A percentile compares a stretch with the other conserved stretches of the same genome.
Evolutionary conservation across 495 filamentous ascomycete genomes (phyloP).

Genomic region (Aspergillus biplanus): DNA sequence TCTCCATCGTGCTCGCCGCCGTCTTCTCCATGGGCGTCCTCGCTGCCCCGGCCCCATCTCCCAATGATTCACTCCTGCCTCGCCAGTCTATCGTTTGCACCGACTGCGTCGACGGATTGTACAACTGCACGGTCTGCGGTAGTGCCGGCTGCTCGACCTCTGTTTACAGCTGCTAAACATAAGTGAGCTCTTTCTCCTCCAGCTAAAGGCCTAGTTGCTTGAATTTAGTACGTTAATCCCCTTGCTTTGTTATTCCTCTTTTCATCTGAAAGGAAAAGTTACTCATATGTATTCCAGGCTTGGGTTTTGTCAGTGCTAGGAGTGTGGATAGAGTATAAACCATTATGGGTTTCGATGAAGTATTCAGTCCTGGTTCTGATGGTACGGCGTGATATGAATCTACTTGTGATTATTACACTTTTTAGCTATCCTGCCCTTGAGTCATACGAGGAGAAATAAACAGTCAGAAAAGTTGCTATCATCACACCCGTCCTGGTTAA

Average conservation of each 20-base stretch:
- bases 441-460: no score
- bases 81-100: neutral
- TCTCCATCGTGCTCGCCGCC: neutral
- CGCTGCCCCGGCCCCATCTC: neutral
- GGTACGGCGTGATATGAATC: no score
- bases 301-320: neutral
- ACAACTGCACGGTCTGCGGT: neutral
- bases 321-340: neutral
- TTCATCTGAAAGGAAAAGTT: neutral
- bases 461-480: no score
- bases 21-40: neutral
- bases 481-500: no score
- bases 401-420: no score
- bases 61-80: neutral
- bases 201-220: neutral
- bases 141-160: neutral
- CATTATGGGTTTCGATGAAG: no score
- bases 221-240: neutral
- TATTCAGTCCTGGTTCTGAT: no score
- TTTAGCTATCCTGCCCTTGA: no score
- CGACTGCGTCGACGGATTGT: neutral
- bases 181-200: neutral
- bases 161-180: neutral
- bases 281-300: neutral
- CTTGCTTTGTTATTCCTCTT: neutral